Evolutionary conservation across 164 flowering plant species (phyloP).

Genomic region (Buxus sempervirens): DNA sequence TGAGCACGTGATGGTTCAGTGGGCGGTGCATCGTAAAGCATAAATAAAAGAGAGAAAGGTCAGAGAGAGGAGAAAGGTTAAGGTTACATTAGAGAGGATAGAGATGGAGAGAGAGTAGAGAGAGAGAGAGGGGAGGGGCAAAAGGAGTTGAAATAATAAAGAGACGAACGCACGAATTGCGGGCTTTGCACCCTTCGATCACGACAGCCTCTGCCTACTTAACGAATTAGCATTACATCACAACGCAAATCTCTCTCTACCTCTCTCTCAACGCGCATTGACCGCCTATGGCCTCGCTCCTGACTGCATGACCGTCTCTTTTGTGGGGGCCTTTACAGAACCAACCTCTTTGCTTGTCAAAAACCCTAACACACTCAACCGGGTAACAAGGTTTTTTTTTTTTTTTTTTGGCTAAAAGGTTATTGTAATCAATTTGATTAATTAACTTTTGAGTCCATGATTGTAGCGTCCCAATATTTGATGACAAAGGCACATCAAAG

Average conservation of each 20-base stretch:
- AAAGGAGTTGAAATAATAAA: no score
- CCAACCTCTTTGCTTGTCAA: not conserved
- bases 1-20: slow-evolving; percentile 62
- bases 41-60: slow-evolving; percentile 23
- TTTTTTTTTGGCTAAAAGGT: no score
- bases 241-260: not conserved
- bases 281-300: slow-evolving; percentile 32
- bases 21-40: slow-evolving; percentile 56
- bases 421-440: no score
- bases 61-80: slow-evolving; percentile 18
- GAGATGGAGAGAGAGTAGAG: not conserved
- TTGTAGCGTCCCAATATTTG: no score
- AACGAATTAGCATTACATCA: not conserved
- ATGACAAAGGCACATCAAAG: no score
- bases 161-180: no score
- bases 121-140: no score
- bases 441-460: no score
- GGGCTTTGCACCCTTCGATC: not conserved
- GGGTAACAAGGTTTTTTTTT: no score
- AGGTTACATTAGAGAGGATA: slow-evolving; percentile 22
- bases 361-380: no score
- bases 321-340: slow-evolving; percentile 23
- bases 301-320: slow-evolving; percentile 26
- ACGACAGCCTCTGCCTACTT: not conserved
- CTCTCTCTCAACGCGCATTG: slow-evolving; percentile 27